These are phyloP conservation scores for Hydnum rufescens DNA, from an alignment of 768 basidiomycete genomes.

Conservation along the genomic window DNA sequence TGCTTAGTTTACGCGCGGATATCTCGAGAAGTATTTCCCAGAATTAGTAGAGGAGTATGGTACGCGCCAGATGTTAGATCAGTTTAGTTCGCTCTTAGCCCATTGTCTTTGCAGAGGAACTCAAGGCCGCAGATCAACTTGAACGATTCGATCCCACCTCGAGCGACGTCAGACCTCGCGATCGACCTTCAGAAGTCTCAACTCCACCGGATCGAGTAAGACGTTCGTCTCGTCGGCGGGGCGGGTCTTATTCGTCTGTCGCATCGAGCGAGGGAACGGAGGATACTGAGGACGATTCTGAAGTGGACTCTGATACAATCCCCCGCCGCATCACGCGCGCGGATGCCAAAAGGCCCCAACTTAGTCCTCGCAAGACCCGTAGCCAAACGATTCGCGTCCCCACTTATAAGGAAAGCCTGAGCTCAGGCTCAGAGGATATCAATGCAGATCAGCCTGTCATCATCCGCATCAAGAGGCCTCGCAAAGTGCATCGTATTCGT, in stretches of 20 bases:
- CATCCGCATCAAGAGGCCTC: neutral
- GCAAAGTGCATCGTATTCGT: neutral
- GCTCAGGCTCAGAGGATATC: neutral
- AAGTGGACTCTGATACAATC: neutral
- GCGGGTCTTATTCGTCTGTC: neutral
- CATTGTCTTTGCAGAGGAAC: slow-evolving; percentile 22
- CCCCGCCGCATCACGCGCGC: neutral
- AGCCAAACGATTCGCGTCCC: neutral
- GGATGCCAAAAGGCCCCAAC: neutral
- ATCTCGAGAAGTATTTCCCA: slow-evolving; percentile 20
- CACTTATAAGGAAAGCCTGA: neutral
- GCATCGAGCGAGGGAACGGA: neutral
- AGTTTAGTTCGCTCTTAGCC: neutral
- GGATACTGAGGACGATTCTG: neutral
- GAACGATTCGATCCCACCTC: slow-evolving; percentile 41
- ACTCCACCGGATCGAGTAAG: slow-evolving; percentile 2
- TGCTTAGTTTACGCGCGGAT: slow-evolving; percentile 12
- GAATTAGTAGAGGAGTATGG: slow-evolving; percentile 27
- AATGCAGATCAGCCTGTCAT: neutral
- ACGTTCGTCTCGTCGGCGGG: neutral
- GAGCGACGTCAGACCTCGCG: slow-evolving; percentile 35
- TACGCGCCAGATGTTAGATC: too few species aligned
- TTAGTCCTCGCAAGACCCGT: neutral
- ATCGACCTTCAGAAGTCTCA: slow-evolving; percentile 19
- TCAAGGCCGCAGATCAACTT: slow-evolving; percentile 25